phyloP scores from a whole-genome alignment of 345 rosid species.

The Gossypium rotundifolium region DNA sequence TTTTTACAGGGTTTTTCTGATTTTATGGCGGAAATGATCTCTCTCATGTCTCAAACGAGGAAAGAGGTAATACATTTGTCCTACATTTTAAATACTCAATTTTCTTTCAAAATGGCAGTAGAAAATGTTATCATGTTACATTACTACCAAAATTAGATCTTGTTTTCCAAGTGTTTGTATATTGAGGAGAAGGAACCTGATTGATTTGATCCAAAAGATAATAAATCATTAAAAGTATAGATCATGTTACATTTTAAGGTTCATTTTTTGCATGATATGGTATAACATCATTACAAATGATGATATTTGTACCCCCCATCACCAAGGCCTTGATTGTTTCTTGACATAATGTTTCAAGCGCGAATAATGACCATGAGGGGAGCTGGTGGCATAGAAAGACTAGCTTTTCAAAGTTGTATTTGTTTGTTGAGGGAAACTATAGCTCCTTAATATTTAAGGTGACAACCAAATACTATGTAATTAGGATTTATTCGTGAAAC shows the following conservation, averaged over 20 bases:
- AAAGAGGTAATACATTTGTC: conserved; percentile 28
- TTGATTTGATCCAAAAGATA: neutral
- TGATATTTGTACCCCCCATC: neutral
- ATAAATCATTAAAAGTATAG: neutral
- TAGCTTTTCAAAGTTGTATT: neutral
- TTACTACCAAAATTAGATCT: neutral
- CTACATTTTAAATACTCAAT: neutral
- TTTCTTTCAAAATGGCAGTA: neutral
- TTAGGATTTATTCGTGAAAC: neutral
- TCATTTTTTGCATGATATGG: neutral
- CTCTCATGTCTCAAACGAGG: conserved; percentile 38
- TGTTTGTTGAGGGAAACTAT: neutral
- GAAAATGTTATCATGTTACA: neutral
- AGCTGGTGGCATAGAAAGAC: neutral
- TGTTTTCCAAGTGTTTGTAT: neutral
- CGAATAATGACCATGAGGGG: neutral
- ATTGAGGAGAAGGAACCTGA: neutral
- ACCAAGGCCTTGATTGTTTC: neutral
- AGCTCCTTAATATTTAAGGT: neutral
- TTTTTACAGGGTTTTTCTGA: conserved; percentile 42
- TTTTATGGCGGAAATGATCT: conserved; percentile 44
- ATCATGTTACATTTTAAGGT: no score
- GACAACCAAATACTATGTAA: neutral
- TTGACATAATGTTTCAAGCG: neutral
- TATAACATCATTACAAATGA: neutral